Conservation (phyloP, 441 rosid species). For the Metrosideros polymorpha region DNA sequence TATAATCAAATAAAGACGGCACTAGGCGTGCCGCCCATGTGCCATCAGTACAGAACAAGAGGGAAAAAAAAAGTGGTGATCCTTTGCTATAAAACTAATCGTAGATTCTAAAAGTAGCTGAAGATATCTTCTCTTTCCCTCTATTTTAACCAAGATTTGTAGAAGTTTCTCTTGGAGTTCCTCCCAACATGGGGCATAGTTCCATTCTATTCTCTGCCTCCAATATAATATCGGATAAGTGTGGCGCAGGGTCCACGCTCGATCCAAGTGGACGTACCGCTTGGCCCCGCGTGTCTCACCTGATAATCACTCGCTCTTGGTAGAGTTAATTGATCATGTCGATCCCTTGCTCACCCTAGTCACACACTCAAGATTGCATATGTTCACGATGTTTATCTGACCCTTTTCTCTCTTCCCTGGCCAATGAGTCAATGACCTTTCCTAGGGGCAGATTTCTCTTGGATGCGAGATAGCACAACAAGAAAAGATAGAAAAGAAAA, state of each 20-base stretch:
- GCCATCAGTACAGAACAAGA: constrained; percentile 6
- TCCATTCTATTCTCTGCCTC: neutral
- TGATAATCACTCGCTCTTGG: neutral
- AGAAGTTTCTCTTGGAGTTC: constrained; percentile 5
- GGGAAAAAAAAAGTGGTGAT: neutral
- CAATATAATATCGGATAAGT: constrained; percentile 32
- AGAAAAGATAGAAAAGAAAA: neutral
- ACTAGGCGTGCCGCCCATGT: constrained; percentile 31
- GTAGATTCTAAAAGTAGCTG: neutral
- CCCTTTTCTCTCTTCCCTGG: neutral
- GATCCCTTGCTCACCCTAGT: neutral
- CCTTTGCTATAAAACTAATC: neutral
- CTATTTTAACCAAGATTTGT: constrained; percentile 1
- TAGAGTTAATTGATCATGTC: neutral
- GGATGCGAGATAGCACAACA: neutral
- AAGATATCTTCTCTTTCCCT: neutral
- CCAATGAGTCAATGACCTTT: neutral
- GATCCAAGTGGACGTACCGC: neutral
- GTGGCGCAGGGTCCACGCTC: constrained; percentile 30
- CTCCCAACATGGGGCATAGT: neutral
- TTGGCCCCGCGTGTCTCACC: neutral
- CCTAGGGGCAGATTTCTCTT: neutral
- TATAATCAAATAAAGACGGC: constrained; percentile 6
- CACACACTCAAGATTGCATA: neutral
- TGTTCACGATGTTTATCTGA: neutral